Evolutionary conservation across 2,329 filamentous ascomycete species (phyloP).

Genomic region (Cladophialophora bantiana): DNA sequence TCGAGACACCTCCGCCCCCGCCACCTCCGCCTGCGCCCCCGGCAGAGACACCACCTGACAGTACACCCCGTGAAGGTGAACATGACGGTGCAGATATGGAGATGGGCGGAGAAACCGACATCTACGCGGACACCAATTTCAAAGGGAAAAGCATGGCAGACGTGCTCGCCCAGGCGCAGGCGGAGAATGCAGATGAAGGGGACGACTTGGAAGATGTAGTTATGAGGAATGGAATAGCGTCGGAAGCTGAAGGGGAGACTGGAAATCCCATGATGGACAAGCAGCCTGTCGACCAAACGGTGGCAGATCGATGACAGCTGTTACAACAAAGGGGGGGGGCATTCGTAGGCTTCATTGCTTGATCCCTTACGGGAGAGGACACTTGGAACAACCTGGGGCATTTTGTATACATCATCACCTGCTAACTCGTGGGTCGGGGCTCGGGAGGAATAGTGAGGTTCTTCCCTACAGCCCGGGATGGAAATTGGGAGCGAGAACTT

Average conservation of each 20-base stretch:
- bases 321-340: not conserved
- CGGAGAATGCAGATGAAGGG: slow-evolving; percentile 37
- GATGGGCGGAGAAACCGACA: slow-evolving; percentile 37
- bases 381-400: not conserved
- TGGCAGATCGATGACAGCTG: not conserved
- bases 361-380: not conserved
- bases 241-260: slow-evolving; percentile 8
- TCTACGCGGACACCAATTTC: slow-evolving; percentile 40
- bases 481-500: not conserved
- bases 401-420: slow-evolving; percentile 19
- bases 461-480: not conserved
- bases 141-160: slow-evolving; percentile 41
- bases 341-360: not conserved
- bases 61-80: slow-evolving; percentile 34
- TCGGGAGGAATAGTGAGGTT: not conserved
- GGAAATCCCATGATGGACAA: slow-evolving; percentile 31
- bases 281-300: slow-evolving; percentile 17
- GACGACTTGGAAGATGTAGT: slow-evolving; percentile 13
- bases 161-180: slow-evolving; percentile 40
- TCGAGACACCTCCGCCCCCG: slow-evolving; percentile 44
- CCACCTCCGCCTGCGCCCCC: slow-evolving; percentile 42
- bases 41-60: slow-evolving; percentile 36
- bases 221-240: slow-evolving; percentile 21
- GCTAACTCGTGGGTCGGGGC: slow-evolving; percentile 44
- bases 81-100: slow-evolving; percentile 20